Evolutionary conservation across 2,329 filamentous ascomycete genomes (phyloP).

Genomic region (Hypoxylon sp.): DNA sequence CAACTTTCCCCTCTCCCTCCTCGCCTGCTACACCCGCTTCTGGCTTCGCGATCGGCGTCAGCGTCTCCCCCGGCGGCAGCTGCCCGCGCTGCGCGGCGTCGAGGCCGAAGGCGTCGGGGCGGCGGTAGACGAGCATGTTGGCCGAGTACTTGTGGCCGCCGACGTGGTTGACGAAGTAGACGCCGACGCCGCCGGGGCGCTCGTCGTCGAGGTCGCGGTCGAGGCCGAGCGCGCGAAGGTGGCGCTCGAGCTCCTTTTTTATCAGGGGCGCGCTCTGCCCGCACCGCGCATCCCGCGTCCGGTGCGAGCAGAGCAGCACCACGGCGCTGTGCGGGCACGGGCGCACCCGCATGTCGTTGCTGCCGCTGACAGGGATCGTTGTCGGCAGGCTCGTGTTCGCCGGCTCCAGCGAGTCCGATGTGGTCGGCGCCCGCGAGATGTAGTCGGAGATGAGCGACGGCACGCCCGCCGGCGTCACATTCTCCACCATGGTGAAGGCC

Average conservation of each 20-base stretch:
- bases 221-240: constrained; percentile 83
- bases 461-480: constrained; percentile 79
- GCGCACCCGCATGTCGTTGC: constrained; percentile 54
- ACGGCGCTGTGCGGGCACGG: constrained; percentile 84
- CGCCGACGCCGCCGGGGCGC: constrained; percentile 87
- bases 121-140: constrained; percentile 91
- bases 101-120: constrained; percentile 63
- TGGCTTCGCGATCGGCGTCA: constrained; percentile 47
- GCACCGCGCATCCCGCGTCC: constrained; percentile 92
- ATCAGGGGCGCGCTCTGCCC: constrained; percentile 92
- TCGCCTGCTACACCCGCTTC: background rate
- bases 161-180: constrained; percentile 96
- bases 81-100: constrained; percentile 53
- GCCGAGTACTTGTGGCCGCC: constrained; percentile 97
- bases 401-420: constrained; percentile 65
- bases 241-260: constrained; percentile 86
- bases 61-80: constrained; percentile 49
- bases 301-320: constrained; percentile 92
- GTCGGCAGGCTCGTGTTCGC: constrained; percentile 48
- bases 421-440: constrained; percentile 78
- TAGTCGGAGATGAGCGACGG: constrained; percentile 74
- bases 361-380: constrained; percentile 44
- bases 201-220: constrained; percentile 89
- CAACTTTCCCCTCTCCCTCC: background rate
- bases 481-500: constrained; percentile 81